A percentile compares a stretch with the other conserved stretches of the same genome.
These are phyloP conservation scores for Penicillium paneum DNA, from an alignment of 2,329 filamentous ascomycete genomes.

Conservation along the genomic window DNA sequence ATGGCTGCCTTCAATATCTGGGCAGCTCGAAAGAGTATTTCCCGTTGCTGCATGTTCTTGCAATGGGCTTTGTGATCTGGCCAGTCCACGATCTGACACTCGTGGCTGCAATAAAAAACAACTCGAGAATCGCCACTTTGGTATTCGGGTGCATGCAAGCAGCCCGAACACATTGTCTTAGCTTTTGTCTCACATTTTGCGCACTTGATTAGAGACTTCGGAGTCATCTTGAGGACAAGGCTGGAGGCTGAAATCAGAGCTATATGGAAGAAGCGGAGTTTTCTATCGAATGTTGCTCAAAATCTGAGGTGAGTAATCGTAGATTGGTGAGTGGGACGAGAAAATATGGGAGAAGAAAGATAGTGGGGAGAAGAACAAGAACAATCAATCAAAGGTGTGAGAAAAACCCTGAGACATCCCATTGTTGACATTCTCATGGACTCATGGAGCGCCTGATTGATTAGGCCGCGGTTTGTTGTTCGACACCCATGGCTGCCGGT, in stretches of 20 bases:
- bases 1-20: neutral
- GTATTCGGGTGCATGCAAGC: neutral
- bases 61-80: neutral
- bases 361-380: neutral
- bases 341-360: neutral
- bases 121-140: neutral
- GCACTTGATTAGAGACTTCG: neutral
- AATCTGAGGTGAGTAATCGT: neutral
- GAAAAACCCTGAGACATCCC: neutral
- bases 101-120: neutral
- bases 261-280: neutral
- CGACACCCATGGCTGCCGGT: neutral
- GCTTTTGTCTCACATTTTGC: neutral
- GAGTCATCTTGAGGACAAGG: neutral
- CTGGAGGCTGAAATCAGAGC: neutral
- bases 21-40: neutral
- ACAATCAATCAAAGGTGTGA: neutral
- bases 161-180: neutral
- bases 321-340: neutral
- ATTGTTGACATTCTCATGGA: neutral
- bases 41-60: neutral
- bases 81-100: neutral
- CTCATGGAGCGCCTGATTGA: neutral
- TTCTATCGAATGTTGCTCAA: neutral
- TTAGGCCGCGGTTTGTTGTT: neutral